phyloP scores from a whole-genome alignment of 148 eudicot genomes.

The Hydrangea macrophylla region DNA sequence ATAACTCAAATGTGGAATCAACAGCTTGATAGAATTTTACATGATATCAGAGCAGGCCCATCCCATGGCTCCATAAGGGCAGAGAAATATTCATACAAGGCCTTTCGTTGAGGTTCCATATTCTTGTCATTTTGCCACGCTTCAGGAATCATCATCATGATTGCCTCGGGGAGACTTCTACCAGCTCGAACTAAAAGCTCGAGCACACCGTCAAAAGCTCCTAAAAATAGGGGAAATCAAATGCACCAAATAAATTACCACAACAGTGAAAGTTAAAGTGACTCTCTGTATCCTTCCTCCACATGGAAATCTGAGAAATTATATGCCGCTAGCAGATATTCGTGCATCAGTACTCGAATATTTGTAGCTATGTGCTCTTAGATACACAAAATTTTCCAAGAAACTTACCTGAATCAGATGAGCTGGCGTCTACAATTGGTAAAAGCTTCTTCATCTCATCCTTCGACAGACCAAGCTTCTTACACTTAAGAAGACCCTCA shows the following conservation, averaged over 20 bases:
- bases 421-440: slow-evolving; percentile 95
- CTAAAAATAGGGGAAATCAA: slow-evolving; percentile 28
- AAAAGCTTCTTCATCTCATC: slow-evolving; percentile 93
- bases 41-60: slow-evolving; percentile 97
- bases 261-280: background rate
- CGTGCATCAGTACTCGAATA: background rate
- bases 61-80: slow-evolving; percentile 99
- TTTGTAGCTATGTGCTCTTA: background rate
- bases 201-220: slow-evolving; percentile 96
- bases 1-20: background rate
- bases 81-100: slow-evolving; percentile 87
- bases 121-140: slow-evolving; percentile 99
- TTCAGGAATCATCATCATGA: slow-evolving; percentile 99
- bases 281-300: background rate
- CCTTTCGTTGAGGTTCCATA: slow-evolving; percentile 86
- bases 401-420: slow-evolving; percentile 88
- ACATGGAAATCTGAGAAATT: background rate
- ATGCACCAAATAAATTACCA: background rate
- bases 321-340: background rate
- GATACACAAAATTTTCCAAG: background rate
- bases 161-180: slow-evolving; percentile 95
- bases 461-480: slow-evolving; percentile 91
- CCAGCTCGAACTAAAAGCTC: slow-evolving; percentile 98
- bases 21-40: slow-evolving; percentile 32
- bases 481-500: slow-evolving; percentile 96